Evolutionary conservation across 228 moss, liverwort and hornwort genomes (phyloP), one percentile per base, ranked within the genome.

Genomic region (Sphagnum fallax): DNA sequence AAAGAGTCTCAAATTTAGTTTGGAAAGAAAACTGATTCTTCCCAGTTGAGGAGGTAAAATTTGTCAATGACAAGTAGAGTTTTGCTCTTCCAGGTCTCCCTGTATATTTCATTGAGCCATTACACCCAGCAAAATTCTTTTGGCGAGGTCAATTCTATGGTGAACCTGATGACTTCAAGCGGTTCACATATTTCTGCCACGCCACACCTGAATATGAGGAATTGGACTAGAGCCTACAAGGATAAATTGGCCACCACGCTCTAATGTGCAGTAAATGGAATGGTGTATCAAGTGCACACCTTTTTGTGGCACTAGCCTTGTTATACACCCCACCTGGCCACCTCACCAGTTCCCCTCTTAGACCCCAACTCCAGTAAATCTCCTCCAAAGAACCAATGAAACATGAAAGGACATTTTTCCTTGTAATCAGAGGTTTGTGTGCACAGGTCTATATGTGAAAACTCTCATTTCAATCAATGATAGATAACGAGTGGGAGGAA

Each of bases 221-320:
- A 88, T 67, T 5, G 93, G 91, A 79, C 97, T 97, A 73, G 97
- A 97, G 66, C 97, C 97, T 72, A 97, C 74, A 69, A 97, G 88
- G 79, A 97, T 16, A 77, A 84, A 97, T 66, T 97, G 97, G 58
- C 91, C 97, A 74, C 93, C 97, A 71, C 63, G 73, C 78, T 93
- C 93, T 82, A 97, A 76, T 51, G 91, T 93, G 53, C 93, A 88
- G 71, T 91, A 97, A 61, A 93, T 88, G 66, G 93, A 79, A 75
- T 97, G 97, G 73, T 82, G 91, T 67, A 97, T 97, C 49, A 97
- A 76, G 80, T 90, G 88, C 69, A 97, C 93, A 58, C 97, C 97
- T 77, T 97, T 97, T 75, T 97, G 97, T 60, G 97, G 91, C 48
- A 97, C 97, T 71, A 97, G 83, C 60, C 97, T 84, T 63, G 97